Evolutionary conservation across 768 basidiomycete genomes (phyloP).

Genomic region (Pleurotus giganteus): DNA sequence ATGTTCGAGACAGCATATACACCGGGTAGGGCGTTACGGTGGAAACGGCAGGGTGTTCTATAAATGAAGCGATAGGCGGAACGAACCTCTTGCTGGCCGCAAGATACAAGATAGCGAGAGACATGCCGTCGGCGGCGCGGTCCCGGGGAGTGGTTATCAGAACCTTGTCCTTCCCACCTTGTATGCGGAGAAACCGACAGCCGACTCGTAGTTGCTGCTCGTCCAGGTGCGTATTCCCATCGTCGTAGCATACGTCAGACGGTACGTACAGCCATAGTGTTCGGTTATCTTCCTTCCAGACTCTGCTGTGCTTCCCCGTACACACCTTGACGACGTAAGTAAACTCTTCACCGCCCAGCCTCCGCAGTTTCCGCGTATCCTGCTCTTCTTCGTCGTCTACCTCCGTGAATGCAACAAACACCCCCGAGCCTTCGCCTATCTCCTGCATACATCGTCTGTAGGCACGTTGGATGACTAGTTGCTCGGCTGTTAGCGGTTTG

Average conservation of each 20-base stretch:
- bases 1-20: conserved; percentile 1
- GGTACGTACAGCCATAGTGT: conserved; percentile 6
- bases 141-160: conserved; percentile 2
- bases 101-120: conserved; percentile 1
- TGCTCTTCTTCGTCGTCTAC: conserved; percentile 8
- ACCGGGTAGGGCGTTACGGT: not conserved
- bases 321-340: conserved; percentile 3
- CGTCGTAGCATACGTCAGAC: conserved; percentile 5
- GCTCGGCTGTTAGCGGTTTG: conserved; percentile 2
- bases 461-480: conserved; percentile 5
- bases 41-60: not conserved
- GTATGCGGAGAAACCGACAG: not conserved
- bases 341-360: conserved; percentile 4
- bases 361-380: not conserved
- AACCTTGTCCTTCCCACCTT: not conserved
- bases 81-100: conserved; percentile 1
- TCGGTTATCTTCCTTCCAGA: not conserved
- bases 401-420: conserved; percentile 8
- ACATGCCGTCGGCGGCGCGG: conserved; percentile 7
- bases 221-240: conserved; percentile 6
- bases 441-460: conserved; percentile 8
- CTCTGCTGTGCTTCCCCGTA: not conserved
- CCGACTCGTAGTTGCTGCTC: conserved; percentile 3
- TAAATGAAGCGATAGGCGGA: not conserved
- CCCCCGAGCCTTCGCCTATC: conserved; percentile 2